phyloP scores from a whole-genome alignment of 495 filamentous ascomycete species.

The Penicillium roqueforti region DNA sequence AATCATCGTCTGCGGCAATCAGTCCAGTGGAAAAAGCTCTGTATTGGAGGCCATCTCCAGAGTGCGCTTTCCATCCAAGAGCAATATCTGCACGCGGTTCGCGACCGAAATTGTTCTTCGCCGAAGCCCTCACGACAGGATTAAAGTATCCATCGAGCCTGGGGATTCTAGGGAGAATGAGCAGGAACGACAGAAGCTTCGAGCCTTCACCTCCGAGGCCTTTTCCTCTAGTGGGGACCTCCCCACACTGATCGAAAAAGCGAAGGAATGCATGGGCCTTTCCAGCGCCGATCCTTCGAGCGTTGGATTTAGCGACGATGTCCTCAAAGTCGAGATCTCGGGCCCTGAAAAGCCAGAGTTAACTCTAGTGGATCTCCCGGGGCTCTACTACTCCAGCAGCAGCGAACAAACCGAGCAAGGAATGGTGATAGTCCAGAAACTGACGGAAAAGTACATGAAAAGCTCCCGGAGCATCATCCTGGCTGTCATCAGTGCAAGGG shows the following conservation, averaged over 20 bases:
- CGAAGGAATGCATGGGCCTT: constrained; percentile 50
- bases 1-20: constrained; percentile 69
- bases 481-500: constrained; percentile 54
- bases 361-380: constrained; percentile 64
- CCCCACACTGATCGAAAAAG: constrained; percentile 41
- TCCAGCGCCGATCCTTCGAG: not conserved
- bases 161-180: constrained; percentile 17
- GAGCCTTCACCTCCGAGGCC: constrained; percentile 6
- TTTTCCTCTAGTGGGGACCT: constrained; percentile 30
- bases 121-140: constrained; percentile 19
- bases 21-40: constrained; percentile 69
- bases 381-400: constrained; percentile 49
- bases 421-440: constrained; percentile 43
- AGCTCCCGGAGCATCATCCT: constrained; percentile 58
- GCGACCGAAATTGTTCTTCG: constrained; percentile 59
- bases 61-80: constrained; percentile 63
- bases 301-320: constrained; percentile 52
- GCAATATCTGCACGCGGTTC: constrained; percentile 63
- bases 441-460: constrained; percentile 57
- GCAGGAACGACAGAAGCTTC: constrained; percentile 12
- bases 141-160: constrained; percentile 46
- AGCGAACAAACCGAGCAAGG: constrained; percentile 26
- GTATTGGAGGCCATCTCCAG: constrained; percentile 70
- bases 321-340: constrained; percentile 59
- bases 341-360: constrained; percentile 59